Conservation (phyloP, 1,284 basidiomycete genomes). For the Fistulina hepatica region DNA sequence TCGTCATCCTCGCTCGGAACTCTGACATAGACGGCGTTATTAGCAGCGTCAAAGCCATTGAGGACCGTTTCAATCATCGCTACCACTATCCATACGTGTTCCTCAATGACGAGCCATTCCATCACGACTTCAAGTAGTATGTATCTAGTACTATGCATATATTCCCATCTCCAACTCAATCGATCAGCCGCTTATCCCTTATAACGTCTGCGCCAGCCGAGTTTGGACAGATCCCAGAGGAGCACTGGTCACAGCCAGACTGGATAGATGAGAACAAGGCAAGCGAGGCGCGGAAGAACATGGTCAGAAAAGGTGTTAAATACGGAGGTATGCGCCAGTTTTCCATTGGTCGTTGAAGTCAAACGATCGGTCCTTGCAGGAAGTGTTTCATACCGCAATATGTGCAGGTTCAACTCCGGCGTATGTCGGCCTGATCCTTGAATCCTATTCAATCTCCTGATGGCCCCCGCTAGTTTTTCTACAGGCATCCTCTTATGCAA, state of each 20-base stretch:
- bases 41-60: conserved; percentile 42
- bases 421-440: conserved; percentile 18
- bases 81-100: conserved; percentile 65
- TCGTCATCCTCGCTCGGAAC: conserved; percentile 63
- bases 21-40: conserved; percentile 54
- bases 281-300: conserved; percentile 40
- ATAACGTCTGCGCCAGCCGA: conserved; percentile 28
- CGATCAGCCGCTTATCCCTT: conserved; percentile 30
- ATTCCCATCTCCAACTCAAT: background rate
- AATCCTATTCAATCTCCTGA: conserved; percentile 7
- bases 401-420: conserved; percentile 83
- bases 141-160: conserved; percentile 11
- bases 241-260: conserved; percentile 53
- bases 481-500: conserved; percentile 54
- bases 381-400: conserved; percentile 40
- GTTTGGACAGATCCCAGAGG: conserved; percentile 37
- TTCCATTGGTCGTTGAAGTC: background rate
- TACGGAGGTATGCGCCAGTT: conserved; percentile 29
- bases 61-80: conserved; percentile 57
- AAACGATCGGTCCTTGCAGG: conserved; percentile 12
- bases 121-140: conserved; percentile 61
- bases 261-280: conserved; percentile 66
- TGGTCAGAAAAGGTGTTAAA: conserved; percentile 41
- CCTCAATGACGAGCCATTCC: conserved; percentile 62
- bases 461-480: conserved; percentile 35